Base-by-base conservation (phyloP, 176 grass and related monocot genomes). In the Coix lacrymajobi region DNA sequence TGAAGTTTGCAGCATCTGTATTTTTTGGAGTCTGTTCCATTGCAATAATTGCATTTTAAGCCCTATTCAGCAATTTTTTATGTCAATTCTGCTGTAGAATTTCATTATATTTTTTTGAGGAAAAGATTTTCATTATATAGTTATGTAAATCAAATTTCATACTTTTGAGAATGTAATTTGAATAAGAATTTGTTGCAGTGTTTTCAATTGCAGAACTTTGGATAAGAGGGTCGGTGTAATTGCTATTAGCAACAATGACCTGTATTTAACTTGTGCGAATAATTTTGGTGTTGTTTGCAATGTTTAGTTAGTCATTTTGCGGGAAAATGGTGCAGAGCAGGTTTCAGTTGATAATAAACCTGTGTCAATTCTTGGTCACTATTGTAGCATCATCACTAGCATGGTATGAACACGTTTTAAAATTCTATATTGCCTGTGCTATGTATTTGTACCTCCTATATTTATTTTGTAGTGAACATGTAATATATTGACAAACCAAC, bases 331-430 rank as follows among this genome's bases (percentile, higher is more conserved):
- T 63, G 75, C 20, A 85, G 52, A 66, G 28, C 78, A 85, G 31
- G 64, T 69, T 73, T 56, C 70, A 68, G 41, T 84, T 83, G 68
- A 91, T 85, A 79, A 73, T 5, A 90, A 91, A 75, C 81, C 93
- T 69, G 69, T 92, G 44, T 76, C 85, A 17, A 85, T 98, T 91
- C 75, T 95, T 30, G 92, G 91, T 71, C 87, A 92, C 77, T 98
- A 98, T 29, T 98, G 93, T 83, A 98, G 91, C 85, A 98, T 95
- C 82, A 88, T 98, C 77, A 93, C 93, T 78, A 90, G 80, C 77
- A 93, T 98, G 96, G 96, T 93, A 87, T 40, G 85, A 12, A 37
- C 25, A 77, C 45, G 6, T 25, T 69, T 63, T 46, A 3, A 25
- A 19, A 52, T 82, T 76, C 11, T 56, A 28, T 40, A 66, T 36